Conservation (phyloP, 164 flowering plant species). For the Warburgia ugandensis region DNA sequence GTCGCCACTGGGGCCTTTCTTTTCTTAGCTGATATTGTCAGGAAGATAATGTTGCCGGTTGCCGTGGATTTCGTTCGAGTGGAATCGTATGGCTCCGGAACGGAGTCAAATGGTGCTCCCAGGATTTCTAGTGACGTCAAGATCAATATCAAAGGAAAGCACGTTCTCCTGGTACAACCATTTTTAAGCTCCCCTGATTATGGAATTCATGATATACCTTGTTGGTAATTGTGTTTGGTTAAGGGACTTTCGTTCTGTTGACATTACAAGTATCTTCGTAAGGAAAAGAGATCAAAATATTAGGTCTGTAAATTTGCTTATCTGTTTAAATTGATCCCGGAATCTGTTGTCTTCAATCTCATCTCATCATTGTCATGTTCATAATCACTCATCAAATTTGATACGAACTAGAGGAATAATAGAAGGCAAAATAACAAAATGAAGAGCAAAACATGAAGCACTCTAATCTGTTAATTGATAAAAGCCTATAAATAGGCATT, state of each 20-base stretch:
- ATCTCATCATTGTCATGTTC: too few species aligned
- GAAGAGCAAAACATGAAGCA: too few species aligned
- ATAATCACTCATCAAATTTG: too few species aligned
- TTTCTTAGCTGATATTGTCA: constrained; percentile 71
- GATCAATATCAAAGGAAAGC: constrained; percentile 55
- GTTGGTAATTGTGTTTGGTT: too few species aligned
- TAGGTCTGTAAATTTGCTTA: neutral
- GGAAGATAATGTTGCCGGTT: constrained; percentile 44
- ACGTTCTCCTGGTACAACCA: constrained; percentile 65
- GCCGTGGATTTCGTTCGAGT: constrained; percentile 61
- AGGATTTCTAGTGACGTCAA: constrained; percentile 54
- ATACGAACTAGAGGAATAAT: too few species aligned
- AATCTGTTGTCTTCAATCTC: too few species aligned
- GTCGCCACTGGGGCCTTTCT: constrained; percentile 92
- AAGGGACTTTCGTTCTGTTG: neutral
- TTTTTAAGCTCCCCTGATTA: neutral
- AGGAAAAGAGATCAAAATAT: neutral
- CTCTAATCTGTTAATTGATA: too few species aligned
- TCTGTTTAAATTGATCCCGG: neutral
- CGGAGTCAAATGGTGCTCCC: constrained; percentile 58
- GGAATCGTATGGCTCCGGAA: constrained; percentile 75
- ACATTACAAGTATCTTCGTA: neutral
- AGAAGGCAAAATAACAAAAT: too few species aligned
- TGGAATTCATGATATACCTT: neutral
- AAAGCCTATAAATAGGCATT: too few species aligned